Percentiles rank a stretch among this genome's conserved stretches.
These are phyloP conservation scores for Saccharomycopsis sp. DNA, from an alignment of 805 yeast genomes.

Conservation along the genomic window DNA sequence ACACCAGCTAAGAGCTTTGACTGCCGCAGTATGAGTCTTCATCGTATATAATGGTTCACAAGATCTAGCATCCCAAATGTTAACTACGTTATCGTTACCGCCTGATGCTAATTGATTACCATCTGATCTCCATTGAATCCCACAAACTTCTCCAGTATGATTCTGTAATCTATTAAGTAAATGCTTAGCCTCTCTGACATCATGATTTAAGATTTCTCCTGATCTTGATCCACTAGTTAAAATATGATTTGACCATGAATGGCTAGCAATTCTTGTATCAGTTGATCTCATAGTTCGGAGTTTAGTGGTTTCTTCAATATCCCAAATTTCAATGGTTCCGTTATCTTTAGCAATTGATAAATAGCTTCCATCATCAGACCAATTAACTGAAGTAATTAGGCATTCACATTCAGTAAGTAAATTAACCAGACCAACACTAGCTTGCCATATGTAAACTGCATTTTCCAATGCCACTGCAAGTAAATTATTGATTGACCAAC, in stretches of 20 bases:
- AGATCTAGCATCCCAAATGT: constrained; percentile 85
- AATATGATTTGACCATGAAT: constrained; percentile 77
- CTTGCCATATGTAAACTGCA: constrained; percentile 89
- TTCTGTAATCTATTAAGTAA: constrained; percentile 46
- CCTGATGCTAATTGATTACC: constrained; percentile 86
- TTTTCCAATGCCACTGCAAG: constrained; percentile 85
- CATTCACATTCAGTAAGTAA: constrained; percentile 54
- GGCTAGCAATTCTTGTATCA: constrained; percentile 72
- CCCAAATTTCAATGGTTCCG: constrained; percentile 91
- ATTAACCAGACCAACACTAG: constrained; percentile 70
- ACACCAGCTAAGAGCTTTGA: constrained; percentile 92
- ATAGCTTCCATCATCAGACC: constrained; percentile 90
- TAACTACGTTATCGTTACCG: constrained; percentile 89
- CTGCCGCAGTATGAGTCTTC: constrained; percentile 85
- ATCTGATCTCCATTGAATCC: constrained; percentile 76
- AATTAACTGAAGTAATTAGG: constrained; percentile 63
- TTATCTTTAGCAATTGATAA: constrained; percentile 77
- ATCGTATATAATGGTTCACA: constrained; percentile 65
- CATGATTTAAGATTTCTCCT: constrained; percentile 82
- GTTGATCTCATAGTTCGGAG: constrained; percentile 72
- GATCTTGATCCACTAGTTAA: constrained; percentile 82
- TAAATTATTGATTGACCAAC: constrained; percentile 80
- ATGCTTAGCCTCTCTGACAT: constrained; percentile 80
- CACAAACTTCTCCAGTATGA: constrained; percentile 90
- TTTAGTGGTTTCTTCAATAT: constrained; percentile 66